A percentile compares a stretch with the other conserved stretches of the same genome.
These are phyloP conservation scores for Penicillium frequentans DNA, from an alignment of 2,329 filamentous ascomycete genomes.

Conservation along the genomic window DNA sequence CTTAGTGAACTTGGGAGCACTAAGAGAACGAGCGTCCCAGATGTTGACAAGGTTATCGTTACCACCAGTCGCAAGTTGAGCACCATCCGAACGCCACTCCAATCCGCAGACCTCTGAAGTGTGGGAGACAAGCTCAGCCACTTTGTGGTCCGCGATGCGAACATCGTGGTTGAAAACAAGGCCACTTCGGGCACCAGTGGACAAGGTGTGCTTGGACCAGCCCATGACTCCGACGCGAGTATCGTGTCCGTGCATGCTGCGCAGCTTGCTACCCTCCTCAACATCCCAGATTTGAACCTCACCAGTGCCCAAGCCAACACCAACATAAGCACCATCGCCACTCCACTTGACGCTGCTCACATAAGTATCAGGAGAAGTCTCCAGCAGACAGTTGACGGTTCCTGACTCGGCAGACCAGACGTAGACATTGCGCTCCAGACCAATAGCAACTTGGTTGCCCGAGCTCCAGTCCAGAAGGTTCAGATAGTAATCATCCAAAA, in stretches of 20 bases:
- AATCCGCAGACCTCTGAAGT: conserved; percentile 97
- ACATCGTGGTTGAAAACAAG: conserved; percentile 99
- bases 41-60: conserved; percentile 99
- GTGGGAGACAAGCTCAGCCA: conserved; percentile 94
- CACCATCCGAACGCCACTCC: conserved; percentile 95
- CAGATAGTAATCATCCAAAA: conserved; percentile 98
- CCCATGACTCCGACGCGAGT: conserved; percentile 97
- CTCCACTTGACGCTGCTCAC: conserved; percentile 99
- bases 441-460: conserved; percentile 96
- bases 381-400: conserved; percentile 81
- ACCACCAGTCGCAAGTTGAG: conserved; percentile 93
- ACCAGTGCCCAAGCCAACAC: conserved; percentile 89
- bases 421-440: conserved; percentile 94
- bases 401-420: conserved; percentile 98
- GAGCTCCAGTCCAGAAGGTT: conserved; percentile 99
- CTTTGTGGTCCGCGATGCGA: conserved; percentile 95
- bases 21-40: conserved; percentile 93
- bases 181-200: conserved; percentile 89
- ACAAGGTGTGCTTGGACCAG: conserved; percentile 98
- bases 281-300: conserved; percentile 99
- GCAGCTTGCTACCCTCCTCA: conserved; percentile 89
- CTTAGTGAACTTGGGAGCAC: conserved; percentile 97
- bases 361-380: conserved; percentile 88
- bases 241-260: conserved; percentile 98
- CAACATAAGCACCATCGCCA: conserved; percentile 92